Evolutionary conservation across 306 rosid species (phyloP).

Genomic region (Bauhinia variegata): DNA sequence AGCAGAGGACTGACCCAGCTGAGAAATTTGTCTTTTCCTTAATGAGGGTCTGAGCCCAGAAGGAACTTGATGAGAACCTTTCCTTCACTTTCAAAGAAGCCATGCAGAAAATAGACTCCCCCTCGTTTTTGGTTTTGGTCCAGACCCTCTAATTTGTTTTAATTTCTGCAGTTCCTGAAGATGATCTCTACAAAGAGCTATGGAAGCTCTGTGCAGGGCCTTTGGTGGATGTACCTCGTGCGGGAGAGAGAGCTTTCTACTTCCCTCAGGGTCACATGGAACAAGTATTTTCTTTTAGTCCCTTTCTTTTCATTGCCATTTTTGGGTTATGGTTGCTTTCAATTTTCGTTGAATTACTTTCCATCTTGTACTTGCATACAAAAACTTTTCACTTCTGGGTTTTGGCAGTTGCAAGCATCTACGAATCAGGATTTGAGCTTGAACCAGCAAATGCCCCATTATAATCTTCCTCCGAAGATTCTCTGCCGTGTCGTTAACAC

Average conservation of each 20-base stretch:
- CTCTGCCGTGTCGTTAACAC: conserved; percentile 67
- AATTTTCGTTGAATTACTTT: conserved; percentile 7
- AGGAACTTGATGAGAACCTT: conserved; percentile 15
- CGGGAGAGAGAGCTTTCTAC: conserved; percentile 70
- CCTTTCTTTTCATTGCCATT: conserved; percentile 26
- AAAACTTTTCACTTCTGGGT: conserved; percentile 35
- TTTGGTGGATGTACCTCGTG: conserved; percentile 73
- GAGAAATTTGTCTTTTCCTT: not conserved
- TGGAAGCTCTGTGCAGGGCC: conserved; percentile 96
- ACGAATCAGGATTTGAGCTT: conserved; percentile 64
- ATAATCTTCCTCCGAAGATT: conserved; percentile 74
- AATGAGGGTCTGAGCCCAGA: not conserved
- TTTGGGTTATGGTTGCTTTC: conserved; percentile 30
- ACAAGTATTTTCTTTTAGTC: conserved; percentile 53
- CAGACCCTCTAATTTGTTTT: not conserved
- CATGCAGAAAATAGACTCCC: conserved; percentile 29
- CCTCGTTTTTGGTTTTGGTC: no score
- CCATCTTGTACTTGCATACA: conserved; percentile 30
- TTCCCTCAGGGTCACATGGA: conserved; percentile 97
- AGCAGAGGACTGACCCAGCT: conserved; percentile 8
- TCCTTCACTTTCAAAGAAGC: conserved; percentile 43
- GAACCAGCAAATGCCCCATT: conserved; percentile 66
- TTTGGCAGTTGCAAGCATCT: conserved; percentile 74
- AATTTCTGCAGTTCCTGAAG: conserved; percentile 44
- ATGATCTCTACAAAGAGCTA: conserved; percentile 56